Percentiles rank a stretch among this genome's conserved stretches.
Evolutionary conservation across 495 filamentous ascomycete species (phyloP).

Genomic region (Xylaria bambusicola): DNA sequence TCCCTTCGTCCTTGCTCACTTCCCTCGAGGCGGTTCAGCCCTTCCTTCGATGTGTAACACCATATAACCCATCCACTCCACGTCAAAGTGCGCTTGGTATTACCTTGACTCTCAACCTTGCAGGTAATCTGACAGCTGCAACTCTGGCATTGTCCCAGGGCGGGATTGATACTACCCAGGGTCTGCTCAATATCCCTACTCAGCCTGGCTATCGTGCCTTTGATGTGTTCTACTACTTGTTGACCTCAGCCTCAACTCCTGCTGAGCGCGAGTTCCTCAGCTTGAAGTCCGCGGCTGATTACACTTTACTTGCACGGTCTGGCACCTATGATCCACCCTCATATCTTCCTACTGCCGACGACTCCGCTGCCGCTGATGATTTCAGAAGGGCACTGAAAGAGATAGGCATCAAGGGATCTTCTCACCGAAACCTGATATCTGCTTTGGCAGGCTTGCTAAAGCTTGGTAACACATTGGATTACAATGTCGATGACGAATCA

Average conservation of each 20-base stretch:
- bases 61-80: constrained; percentile 82
- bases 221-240: constrained; percentile 95
- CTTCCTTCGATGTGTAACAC: constrained; percentile 83
- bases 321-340: constrained; percentile 84
- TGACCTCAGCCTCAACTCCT: constrained; percentile 84
- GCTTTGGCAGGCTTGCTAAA: constrained; percentile 85
- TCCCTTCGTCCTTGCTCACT: constrained; percentile 72
- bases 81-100: constrained; percentile 80
- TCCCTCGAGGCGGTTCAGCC: constrained; percentile 78
- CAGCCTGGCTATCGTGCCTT: constrained; percentile 90
- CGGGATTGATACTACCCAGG: constrained; percentile 81
- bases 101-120: constrained; percentile 76
- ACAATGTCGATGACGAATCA: constrained; percentile 80
- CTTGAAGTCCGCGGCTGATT: constrained; percentile 75
- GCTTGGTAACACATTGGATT: constrained; percentile 85
- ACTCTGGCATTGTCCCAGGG: constrained; percentile 79
- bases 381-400: constrained; percentile 79
- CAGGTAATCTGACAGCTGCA: constrained; percentile 75
- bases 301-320: constrained; percentile 77
- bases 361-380: constrained; percentile 90
- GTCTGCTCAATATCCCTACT: constrained; percentile 77
- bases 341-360: constrained; percentile 91
- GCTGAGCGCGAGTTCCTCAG: constrained; percentile 91
- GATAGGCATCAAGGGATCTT: constrained; percentile 87
- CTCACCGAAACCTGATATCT: constrained; percentile 77